These are phyloP conservation scores for Penicillium expansum DNA, from an alignment of 2,329 filamentous ascomycete genomes.

Conservation along the genomic window DNA sequence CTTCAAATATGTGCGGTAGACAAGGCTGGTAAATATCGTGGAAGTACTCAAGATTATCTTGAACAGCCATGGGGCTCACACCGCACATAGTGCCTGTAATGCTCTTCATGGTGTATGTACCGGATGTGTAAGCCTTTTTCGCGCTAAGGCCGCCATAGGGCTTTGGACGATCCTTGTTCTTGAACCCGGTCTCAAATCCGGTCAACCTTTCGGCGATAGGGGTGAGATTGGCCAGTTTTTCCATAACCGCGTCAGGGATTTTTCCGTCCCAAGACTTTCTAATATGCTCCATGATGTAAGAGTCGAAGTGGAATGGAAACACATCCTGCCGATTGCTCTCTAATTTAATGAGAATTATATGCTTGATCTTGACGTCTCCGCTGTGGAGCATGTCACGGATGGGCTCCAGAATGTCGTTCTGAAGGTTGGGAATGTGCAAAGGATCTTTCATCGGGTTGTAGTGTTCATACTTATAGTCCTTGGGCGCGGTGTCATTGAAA, in stretches of 20 bases:
- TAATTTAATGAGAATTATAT: constrained; percentile 43
- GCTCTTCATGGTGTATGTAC: constrained; percentile 47
- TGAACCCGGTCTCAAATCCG: constrained; percentile 21
- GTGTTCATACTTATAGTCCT: constrained; percentile 5
- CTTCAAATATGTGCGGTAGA: constrained; percentile 35
- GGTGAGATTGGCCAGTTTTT: constrained; percentile 25
- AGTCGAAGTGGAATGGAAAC: constrained; percentile 43
- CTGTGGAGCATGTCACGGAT: constrained; percentile 14
- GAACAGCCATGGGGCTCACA: constrained; percentile 39
- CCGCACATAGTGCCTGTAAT: constrained; percentile 44
- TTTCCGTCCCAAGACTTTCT: constrained; percentile 34
- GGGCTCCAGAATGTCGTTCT: constrained; percentile 14
- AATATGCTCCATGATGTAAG: constrained; percentile 34
- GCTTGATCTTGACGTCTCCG: constrained; percentile 38
- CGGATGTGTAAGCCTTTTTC: constrained; percentile 42
- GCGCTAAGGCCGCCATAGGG: constrained; percentile 42
- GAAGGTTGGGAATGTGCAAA: constrained; percentile 15
- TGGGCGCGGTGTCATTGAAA: neutral
- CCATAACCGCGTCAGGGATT: constrained; percentile 31
- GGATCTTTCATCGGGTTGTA: constrained; percentile 16
- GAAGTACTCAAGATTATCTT: constrained; percentile 43
- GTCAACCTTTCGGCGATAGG: constrained; percentile 26
- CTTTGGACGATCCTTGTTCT: constrained; percentile 15
- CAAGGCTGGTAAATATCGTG: constrained; percentile 47
- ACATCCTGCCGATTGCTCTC: constrained; percentile 48